Base-by-base conservation (phyloP, 345 rosid species). In the Draba incana region DNA sequence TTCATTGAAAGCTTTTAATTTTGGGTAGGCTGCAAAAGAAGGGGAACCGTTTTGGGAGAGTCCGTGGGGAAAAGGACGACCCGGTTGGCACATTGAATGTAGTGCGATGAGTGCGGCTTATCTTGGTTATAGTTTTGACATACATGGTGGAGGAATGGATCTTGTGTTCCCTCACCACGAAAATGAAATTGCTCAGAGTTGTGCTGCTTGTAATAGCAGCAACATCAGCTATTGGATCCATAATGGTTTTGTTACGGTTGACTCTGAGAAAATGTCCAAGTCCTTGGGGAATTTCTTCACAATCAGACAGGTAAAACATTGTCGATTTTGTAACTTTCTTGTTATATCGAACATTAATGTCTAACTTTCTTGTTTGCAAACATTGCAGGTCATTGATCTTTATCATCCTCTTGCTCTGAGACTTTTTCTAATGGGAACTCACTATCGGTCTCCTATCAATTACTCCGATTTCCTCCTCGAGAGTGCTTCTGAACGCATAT, bases 121-220 rank as follows among this genome's bases (percentile, higher is more conserved):
- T 86, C 84, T 93, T 39, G 95, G 97, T 62, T 72, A 81, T 68
- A 67, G 87, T 55, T 93, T 93, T 76, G 98, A 93, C 78, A 86
- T 93, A 64, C 98, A 90, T 70, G 96, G 98, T 75, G 99, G 97
- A 51, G 99, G 99, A 48, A 87, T 90, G 99, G 99, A 90, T 81
- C 97, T 87, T 62, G 88, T 90, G n/a, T 94, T 90, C 81, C 97
- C 96, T 47, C 99, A 94, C 82, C 99, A 94, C 53, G 99, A 94
- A 80, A 94, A 94, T 62, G 99, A 94, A 77, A 88, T 94, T 77
- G 97, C 97, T 64, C 97, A 94, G 81, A 94, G 99, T 58, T 94
- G 96, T 75, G 96, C 96, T 57, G 92, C 96, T 58, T 93, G 96
- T 75, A 77, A 81, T 60, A 76, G 73, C 60, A 90, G 99, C 59